phyloP scores from a whole-genome alignment of 257 asterid genomes.

The Eustoma russellianum region DNA sequence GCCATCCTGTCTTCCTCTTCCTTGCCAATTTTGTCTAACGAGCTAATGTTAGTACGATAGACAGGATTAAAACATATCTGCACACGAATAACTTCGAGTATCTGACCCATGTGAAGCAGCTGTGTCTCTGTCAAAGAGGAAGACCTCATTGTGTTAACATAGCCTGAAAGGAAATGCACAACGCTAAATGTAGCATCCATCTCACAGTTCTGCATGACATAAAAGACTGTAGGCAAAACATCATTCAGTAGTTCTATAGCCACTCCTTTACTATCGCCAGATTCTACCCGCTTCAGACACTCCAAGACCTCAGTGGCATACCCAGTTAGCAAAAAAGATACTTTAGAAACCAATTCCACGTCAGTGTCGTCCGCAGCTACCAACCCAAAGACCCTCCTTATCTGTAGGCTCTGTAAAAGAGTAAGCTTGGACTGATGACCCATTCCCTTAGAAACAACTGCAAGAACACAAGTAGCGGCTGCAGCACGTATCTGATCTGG shows the following conservation, averaged over 20 bases:
- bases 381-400: constrained; percentile 69
- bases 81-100: constrained; percentile 64
- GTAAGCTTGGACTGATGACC: constrained; percentile 63
- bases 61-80: constrained; percentile 60
- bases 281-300: constrained; percentile 57
- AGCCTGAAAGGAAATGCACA: constrained; percentile 79
- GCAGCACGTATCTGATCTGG: constrained; percentile 63
- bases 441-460: constrained; percentile 81
- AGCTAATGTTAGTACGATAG: constrained; percentile 57
- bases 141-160: constrained; percentile 81
- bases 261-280: constrained; percentile 49
- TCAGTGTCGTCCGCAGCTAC: constrained; percentile 43
- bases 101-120: constrained; percentile 61
- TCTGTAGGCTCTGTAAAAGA: constrained; percentile 64
- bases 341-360: constrained; percentile 49
- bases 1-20: constrained; percentile 91
- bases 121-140: constrained; percentile 56
- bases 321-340: constrained; percentile 75
- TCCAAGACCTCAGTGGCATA: constrained; percentile 79
- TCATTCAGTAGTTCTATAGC: constrained; percentile 67
- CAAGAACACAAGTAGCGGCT: constrained; percentile 64
- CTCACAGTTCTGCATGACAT: constrained; percentile 60
- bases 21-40: constrained; percentile 71
- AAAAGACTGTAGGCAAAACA: constrained; percentile 83
- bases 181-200: constrained; percentile 58